A percentile compares a stretch with the other conserved stretches of the same genome.
Conservation (phyloP, 139 green algal species). For the Volvox africanus region DNA sequence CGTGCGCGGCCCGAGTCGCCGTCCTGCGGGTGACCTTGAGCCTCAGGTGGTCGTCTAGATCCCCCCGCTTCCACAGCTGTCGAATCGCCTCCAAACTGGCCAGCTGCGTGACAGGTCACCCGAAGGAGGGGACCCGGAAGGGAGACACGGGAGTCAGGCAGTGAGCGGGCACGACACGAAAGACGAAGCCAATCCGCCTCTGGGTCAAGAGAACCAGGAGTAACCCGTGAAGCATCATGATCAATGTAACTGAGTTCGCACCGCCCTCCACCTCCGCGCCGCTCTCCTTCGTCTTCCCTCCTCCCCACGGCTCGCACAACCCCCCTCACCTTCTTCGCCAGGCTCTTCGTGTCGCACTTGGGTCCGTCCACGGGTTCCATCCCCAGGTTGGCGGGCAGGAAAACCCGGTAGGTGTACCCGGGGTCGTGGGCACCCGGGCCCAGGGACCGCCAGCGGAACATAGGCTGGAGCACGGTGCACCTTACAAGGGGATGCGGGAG, state of each 20-base stretch:
- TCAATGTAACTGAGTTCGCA: too few species aligned
- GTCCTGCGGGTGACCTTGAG: not conserved
- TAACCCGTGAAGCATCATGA: too few species aligned
- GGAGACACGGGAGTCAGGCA: not conserved
- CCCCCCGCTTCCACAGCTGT: conserved; percentile 22
- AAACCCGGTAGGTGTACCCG: conserved; percentile 13
- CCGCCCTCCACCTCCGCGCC: too few species aligned
- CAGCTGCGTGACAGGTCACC: not conserved
- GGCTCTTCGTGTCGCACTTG: not conserved
- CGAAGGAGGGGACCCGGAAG: not conserved
- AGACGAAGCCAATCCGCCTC: not conserved
- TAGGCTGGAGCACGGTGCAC: conserved; percentile 27
- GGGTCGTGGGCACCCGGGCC: not conserved
- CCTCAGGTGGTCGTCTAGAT: conserved; percentile 38
- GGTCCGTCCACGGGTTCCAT: conserved; percentile 9
- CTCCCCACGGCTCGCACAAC: too few species aligned
- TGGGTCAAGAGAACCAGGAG: not conserved
- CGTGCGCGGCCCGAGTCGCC: not conserved
- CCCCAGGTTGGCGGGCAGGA: conserved; percentile 46
- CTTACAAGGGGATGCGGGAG: not conserved
- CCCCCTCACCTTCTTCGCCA: conserved; percentile 29
- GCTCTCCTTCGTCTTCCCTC: too few species aligned
- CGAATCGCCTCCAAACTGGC: conserved; percentile 7
- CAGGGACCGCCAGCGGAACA: not conserved
- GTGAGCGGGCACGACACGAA: too few species aligned